Conservation (phyloP, 352 stramenopile species). For the Globisporangium cederbergense region DNA sequence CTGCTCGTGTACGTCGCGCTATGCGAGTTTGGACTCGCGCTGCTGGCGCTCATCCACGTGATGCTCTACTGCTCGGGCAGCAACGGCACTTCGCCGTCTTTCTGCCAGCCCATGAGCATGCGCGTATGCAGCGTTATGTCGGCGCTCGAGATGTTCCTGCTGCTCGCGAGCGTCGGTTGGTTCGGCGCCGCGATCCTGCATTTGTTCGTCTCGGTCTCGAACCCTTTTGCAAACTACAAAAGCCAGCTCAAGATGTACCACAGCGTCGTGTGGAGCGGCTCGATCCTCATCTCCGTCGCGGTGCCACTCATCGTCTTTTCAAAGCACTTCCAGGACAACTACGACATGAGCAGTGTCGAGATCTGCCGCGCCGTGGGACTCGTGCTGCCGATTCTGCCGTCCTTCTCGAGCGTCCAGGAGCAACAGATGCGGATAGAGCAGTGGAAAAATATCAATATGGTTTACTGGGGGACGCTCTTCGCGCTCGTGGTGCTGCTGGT, state of each 20-base stretch:
- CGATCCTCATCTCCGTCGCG: slow-evolving; percentile 35
- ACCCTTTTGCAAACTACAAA: slow-evolving; percentile 75
- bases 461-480: slow-evolving; percentile 57
- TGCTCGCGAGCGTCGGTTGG: slow-evolving; percentile 60
- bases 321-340: slow-evolving; percentile 25
- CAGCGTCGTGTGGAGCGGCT: slow-evolving; percentile 43
- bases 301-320: slow-evolving; percentile 47
- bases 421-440: slow-evolving; percentile 29
- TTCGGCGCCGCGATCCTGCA: slow-evolving; percentile 69
- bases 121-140: slow-evolving; percentile 31
- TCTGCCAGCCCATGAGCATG: slow-evolving; percentile 37
- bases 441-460: slow-evolving; percentile 58
- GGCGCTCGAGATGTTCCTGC: slow-evolving; percentile 56
- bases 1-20: slow-evolving; percentile 60
- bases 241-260: slow-evolving; percentile 56
- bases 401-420: slow-evolving; percentile 21
- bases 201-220: slow-evolving; percentile 70
- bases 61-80: slow-evolving; percentile 35
- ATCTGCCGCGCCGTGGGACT: slow-evolving; percentile 50
- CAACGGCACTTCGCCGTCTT: slow-evolving; percentile 1
- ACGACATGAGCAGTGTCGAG: slow-evolving; percentile 41
- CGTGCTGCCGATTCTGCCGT: slow-evolving; percentile 43
- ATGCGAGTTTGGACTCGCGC: slow-evolving; percentile 52
- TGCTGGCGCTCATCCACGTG: slow-evolving; percentile 43
- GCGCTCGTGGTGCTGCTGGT: slow-evolving; percentile 57